Percentiles rank a stretch among this genome's conserved stretches.
These are phyloP conservation scores for Hericium rajendrae DNA, from an alignment of 768 basidiomycete species.

Conservation along the genomic window DNA sequence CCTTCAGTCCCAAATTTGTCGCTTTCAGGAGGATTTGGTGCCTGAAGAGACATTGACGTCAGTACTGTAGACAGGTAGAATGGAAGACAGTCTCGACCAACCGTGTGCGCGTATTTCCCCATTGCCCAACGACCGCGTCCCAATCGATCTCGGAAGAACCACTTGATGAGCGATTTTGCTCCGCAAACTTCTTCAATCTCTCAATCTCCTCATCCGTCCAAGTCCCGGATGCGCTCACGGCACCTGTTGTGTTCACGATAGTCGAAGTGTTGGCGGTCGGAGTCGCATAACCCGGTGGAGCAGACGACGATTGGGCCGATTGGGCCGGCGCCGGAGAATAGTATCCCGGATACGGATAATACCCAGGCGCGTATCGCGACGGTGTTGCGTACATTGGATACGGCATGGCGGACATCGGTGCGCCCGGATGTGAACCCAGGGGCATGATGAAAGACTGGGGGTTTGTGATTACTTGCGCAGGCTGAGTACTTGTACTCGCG, in stretches of 20 bases:
- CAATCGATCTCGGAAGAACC: constrained; percentile 54
- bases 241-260: constrained; percentile 11
- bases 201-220: constrained; percentile 78
- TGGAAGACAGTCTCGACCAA: constrained; percentile 20
- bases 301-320: constrained; percentile 19
- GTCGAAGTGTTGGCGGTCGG: constrained; percentile 8
- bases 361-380: constrained; percentile 48
- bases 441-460: constrained; percentile 67
- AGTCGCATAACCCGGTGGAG: constrained; percentile 15
- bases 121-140: constrained; percentile 68
- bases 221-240: constrained; percentile 49
- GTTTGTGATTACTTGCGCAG: constrained; percentile 53
- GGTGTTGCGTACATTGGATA: constrained; percentile 27
- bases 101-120: constrained; percentile 70
- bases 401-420: constrained; percentile 32
- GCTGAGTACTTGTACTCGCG: constrained; percentile 23
- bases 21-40: constrained; percentile 81
- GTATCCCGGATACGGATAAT: constrained; percentile 47
- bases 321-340: constrained; percentile 15
- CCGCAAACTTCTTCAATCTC: constrained; percentile 55
- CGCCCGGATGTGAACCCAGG: constrained; percentile 31
- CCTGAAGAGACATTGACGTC: constrained; percentile 26
- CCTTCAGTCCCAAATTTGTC: constrained; percentile 68
- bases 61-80: background rate
- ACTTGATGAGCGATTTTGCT: constrained; percentile 44